A percentile compares a stretch with the other conserved stretches of the same genome.
These are phyloP conservation scores for Ganoderma boninense DNA, from an alignment of 1,284 basidiomycete species.

Conservation along the genomic window DNA sequence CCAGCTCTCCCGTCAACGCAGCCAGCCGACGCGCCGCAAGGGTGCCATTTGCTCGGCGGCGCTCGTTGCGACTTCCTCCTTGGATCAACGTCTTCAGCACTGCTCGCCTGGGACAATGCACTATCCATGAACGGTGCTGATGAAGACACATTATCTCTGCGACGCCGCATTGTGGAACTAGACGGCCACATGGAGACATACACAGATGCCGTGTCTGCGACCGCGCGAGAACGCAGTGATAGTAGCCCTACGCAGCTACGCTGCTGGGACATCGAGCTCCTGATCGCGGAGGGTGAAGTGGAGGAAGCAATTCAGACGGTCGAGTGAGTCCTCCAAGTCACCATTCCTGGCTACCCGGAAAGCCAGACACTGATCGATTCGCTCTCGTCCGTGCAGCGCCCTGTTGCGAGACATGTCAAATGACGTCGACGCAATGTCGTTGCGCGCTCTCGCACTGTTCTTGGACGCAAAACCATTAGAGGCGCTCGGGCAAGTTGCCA, in stretches of 20 bases:
- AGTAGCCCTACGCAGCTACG: conserved; percentile 23
- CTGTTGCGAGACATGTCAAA: conserved; percentile 12
- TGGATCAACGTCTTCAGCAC: conserved; percentile 21
- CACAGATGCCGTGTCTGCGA: conserved; percentile 14
- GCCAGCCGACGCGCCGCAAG: neutral
- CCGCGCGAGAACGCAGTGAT: conserved; percentile 22
- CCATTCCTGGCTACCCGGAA: neutral
- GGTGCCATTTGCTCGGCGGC: conserved; percentile 9
- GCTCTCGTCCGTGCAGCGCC: neutral
- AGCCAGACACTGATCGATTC: conserved; percentile 3
- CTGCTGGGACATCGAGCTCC: conserved; percentile 31
- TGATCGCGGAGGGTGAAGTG: conserved; percentile 28
- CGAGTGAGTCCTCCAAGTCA: conserved; percentile 18
- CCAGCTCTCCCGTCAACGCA: conserved; percentile 17
- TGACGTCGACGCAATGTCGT: conserved; percentile 18
- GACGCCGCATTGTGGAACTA: conserved; percentile 18
- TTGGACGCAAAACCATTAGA: conserved; percentile 20
- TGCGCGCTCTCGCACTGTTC: conserved; percentile 25
- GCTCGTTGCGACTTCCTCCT: conserved; percentile 30
- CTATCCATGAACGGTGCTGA: conserved; percentile 18
- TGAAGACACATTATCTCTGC: conserved; percentile 16
- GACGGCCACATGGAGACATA: conserved; percentile 26
- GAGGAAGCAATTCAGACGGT: conserved; percentile 17
- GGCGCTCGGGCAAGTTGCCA: conserved; percentile 14
- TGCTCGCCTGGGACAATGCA: conserved; percentile 26